phyloP scores from a whole-genome alignment of 75 land plant genomes.

The Selaginella moellendorffii region DNA sequence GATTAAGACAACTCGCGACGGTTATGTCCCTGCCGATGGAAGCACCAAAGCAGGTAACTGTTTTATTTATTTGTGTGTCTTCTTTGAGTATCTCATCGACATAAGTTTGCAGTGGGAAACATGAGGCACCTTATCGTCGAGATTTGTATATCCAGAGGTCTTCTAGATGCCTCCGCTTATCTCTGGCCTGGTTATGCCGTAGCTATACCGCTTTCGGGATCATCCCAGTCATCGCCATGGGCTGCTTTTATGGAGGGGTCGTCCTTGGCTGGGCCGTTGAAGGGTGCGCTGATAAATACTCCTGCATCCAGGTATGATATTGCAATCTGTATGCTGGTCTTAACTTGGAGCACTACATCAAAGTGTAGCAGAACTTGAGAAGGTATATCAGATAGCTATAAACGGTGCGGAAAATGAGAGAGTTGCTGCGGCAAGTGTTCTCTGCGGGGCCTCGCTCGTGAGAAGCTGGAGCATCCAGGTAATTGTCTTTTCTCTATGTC shows the following conservation, averaged over 20 bases:
- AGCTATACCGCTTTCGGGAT: constrained; percentile 29
- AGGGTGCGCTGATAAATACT: constrained; percentile 40
- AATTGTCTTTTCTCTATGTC: background rate
- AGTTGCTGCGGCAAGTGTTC: constrained; percentile 66
- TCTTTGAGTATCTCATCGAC: no score
- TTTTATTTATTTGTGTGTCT: no score
- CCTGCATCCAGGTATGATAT: constrained; percentile 81
- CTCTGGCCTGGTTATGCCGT: constrained; percentile 71
- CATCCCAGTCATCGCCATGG: constrained; percentile 59
- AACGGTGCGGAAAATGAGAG: constrained; percentile 73
- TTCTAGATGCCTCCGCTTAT: constrained; percentile 80
- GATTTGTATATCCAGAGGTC: constrained; percentile 74
- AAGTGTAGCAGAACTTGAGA: constrained; percentile 90
- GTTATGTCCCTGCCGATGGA: constrained; percentile 31
- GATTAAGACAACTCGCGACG: constrained; percentile 11
- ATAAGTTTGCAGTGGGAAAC: constrained; percentile 70
- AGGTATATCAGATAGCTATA: constrained; percentile 56
- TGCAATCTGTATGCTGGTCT: background rate
- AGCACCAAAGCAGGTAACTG: background rate
- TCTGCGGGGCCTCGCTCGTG: constrained; percentile 79
- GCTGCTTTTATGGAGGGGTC: constrained; percentile 69
- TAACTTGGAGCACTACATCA: background rate
- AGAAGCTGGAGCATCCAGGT: constrained; percentile 97
- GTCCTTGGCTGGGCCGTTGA: constrained; percentile 37
- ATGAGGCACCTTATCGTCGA: constrained; percentile 87